Conservation (phyloP, 2,329 filamentous ascomycete genomes). For the Akanthomyces lecanii region DNA sequence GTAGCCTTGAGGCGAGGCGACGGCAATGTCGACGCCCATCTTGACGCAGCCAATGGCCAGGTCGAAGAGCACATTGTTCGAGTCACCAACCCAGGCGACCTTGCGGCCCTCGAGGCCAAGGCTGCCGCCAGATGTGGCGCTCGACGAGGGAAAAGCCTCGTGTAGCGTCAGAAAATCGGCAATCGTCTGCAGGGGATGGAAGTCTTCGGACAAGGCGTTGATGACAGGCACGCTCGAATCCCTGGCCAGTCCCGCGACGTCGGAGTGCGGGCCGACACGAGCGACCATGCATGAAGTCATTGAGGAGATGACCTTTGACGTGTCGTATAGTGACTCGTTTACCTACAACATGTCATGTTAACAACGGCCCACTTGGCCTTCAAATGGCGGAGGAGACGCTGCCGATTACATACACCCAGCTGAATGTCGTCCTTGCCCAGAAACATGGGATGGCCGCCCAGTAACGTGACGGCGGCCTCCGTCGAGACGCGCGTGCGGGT, state of each 20-base stretch:
- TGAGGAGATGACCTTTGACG: conserved; percentile 86
- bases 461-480: conserved; percentile 79
- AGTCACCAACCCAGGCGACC: conserved; percentile 93
- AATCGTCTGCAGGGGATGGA: conserved; percentile 90
- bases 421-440: conserved; percentile 94
- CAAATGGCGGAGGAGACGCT: no score
- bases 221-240: conserved; percentile 76
- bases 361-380: not conserved
- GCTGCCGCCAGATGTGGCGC: conserved; percentile 30
- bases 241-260: conserved; percentile 66
- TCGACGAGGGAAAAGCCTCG: conserved; percentile 63
- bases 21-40: conserved; percentile 77
- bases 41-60: conserved; percentile 84
- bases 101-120: conserved; percentile 79
- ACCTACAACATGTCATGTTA: conserved; percentile 45
- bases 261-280: conserved; percentile 71
- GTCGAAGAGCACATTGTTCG: conserved; percentile 96
- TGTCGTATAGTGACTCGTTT: conserved; percentile 94
- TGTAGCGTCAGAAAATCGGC: conserved; percentile 90
- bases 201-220: conserved; percentile 84
- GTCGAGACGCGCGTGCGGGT: conserved; percentile 92
- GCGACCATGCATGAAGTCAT: conserved; percentile 84
- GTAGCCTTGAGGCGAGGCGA: conserved; percentile 83
- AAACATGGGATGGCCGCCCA: conserved; percentile 96
- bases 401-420: conserved; percentile 61